A percentile compares a stretch with the other conserved stretches of the same genome.
These are phyloP conservation scores for Xeromyces bisporus DNA, from an alignment of 495 filamentous ascomycete genomes.

Conservation along the genomic window DNA sequence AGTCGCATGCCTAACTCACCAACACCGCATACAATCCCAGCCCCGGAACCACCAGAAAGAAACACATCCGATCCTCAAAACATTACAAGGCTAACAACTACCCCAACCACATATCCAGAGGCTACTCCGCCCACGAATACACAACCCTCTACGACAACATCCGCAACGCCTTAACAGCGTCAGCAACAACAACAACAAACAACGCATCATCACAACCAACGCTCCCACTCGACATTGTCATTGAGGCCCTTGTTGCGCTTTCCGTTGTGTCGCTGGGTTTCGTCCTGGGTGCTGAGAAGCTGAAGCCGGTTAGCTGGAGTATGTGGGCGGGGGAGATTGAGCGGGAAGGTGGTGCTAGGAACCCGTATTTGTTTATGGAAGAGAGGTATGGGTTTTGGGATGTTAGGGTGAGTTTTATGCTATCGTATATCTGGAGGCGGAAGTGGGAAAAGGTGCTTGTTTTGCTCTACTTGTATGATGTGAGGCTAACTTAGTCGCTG, in stretches of 20 bases:
- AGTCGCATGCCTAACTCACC: conserved; percentile 13
- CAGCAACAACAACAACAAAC: conserved; percentile 6
- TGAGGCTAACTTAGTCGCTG: conserved; percentile 3
- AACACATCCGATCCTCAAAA: background rate
- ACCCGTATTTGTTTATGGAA: conserved; percentile 36
- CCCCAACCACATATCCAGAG: no score
- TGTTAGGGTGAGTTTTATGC: conserved; percentile 39
- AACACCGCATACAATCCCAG: no score
- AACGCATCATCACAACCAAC: background rate
- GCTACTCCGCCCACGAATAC: conserved; percentile 77
- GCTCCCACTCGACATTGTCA: conserved; percentile 54
- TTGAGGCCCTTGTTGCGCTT: conserved; percentile 46
- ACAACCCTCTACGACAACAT: conserved; percentile 22
- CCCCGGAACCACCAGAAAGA: no score
- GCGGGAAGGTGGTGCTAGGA: conserved; percentile 37
- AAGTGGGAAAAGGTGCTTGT: no score
- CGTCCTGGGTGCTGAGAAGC: conserved; percentile 47
- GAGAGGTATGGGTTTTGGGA: conserved; percentile 52
- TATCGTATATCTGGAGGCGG: conserved; percentile 27
- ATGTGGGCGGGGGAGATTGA: conserved; percentile 76
- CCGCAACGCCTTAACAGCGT: conserved; percentile 1
- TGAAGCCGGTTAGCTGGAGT: conserved; percentile 65
- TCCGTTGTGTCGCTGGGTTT: conserved; percentile 51
- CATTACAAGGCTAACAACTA: background rate
- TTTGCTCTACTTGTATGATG: conserved; percentile 6